These are phyloP conservation scores for Thinopyrum elongatum DNA, from an alignment of 176 grass and related monocot genomes.

Conservation along the genomic window DNA sequence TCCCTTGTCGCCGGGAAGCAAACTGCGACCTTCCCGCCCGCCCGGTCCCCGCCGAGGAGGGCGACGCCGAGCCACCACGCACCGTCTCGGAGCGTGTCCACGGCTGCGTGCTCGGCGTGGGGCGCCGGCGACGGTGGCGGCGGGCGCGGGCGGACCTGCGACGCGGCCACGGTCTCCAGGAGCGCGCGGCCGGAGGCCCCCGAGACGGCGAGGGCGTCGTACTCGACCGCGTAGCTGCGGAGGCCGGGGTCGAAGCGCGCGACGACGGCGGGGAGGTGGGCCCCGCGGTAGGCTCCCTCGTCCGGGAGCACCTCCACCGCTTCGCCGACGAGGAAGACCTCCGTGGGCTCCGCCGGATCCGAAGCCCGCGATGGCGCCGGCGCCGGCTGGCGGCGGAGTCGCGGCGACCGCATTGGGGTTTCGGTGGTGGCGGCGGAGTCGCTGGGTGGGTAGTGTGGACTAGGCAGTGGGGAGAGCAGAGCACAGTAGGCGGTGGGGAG, in stretches of 20 bases:
- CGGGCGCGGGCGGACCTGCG: constrained; percentile 52
- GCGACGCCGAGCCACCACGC: constrained; percentile 67
- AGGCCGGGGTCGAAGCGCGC: constrained; percentile 21
- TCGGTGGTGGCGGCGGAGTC: neutral
- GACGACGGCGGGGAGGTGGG: constrained; percentile 48
- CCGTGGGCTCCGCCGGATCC: neutral
- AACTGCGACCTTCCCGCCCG: constrained; percentile 23
- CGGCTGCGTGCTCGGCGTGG: constrained; percentile 37
- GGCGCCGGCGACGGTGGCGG: neutral
- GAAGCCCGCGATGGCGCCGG: neutral
- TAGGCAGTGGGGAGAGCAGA: neutral
- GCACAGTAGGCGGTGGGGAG: neutral
- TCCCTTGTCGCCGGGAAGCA: constrained; percentile 56
- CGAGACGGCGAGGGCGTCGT: constrained; percentile 29
- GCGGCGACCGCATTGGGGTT: constrained; percentile 36
- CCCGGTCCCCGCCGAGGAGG: neutral
- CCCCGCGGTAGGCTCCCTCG: constrained; percentile 40
- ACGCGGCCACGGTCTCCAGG: constrained; percentile 39
- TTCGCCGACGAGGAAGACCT: constrained; percentile 18
- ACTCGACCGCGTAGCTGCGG: constrained; percentile 51
- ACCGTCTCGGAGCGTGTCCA: constrained; percentile 54
- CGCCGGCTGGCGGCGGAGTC: constrained; percentile 14
- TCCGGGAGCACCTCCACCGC: constrained; percentile 52
- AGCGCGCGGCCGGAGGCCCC: constrained; percentile 21
- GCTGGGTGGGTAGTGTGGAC: neutral